Base-by-base conservation (phyloP, 441 rosid genomes). In the Gossypium davidsonii region DNA sequence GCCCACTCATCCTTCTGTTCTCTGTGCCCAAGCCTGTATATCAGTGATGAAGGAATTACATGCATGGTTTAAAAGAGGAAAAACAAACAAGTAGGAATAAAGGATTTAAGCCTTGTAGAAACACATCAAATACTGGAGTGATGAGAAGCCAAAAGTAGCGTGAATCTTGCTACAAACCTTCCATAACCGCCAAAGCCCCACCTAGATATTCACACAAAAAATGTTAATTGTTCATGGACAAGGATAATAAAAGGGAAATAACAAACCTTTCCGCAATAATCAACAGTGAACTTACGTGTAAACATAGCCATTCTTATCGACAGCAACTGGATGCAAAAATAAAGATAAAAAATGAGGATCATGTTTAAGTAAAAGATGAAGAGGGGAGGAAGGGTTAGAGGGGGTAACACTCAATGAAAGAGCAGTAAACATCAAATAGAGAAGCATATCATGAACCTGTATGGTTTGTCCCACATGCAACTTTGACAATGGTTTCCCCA, bases 131-230 rank as follows among this genome's bases (percentile, higher is more conserved):
- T 12, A 15, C 63, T 18, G n/a, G 55, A 72, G 69, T 28, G 4
- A 26, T 51, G 56, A 14, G 51, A 49, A 62, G 67, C 28, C 42
- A 21, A 28, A 23, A 58, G 63, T 6, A 21, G 34, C 11, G 37
- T 59, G 59, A 25, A 68, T 48, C 34, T 64, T 23, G 55, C 23
- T 53, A 83, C 92, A 72, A 76, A 94, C 97, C 98, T 94, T 83
- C 99, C 98, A 89, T 93, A 91, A 73, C 99, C 99, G 74, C 99
- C 99, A 73, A 75, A 95, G 69, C 98, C 99, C 98, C 99, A 95
- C 84, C 99, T 95, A 72, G 63, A 52, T 11, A 75, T 78, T 26
- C 76, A 84, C 39, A 78, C 3, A 64, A 66, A 21, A 53, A 79
- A 1, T 21, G 72, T 77, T 75, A 62, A 73, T 68, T 75, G 62